Evolutionary conservation across 768 basidiomycete species (phyloP), one percentile per base, ranked within the genome.

Genomic region (Cantharellus anzutake): DNA sequence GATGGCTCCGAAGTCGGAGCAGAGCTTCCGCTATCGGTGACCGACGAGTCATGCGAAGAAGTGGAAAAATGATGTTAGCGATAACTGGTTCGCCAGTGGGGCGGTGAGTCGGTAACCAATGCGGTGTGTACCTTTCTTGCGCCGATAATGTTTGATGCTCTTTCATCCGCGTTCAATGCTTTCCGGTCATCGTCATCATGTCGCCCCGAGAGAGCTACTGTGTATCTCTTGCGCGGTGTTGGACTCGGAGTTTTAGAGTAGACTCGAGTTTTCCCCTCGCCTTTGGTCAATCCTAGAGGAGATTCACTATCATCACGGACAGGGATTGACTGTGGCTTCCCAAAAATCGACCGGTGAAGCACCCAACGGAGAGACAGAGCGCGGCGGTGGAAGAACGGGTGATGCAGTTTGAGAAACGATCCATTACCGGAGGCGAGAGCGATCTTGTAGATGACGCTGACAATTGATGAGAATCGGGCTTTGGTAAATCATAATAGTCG

Each of bases 121-220:
- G 44, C 44, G 11, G 44, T 48, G 44, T 48, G 44, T 7, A 48
- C 44, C 20, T 48, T 48, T 7, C 44, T 7, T 48, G 44, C 44
- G 20, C 44, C 44, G 20, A 48, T 48, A 20, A 48, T 48, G 20
- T 7, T 48, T 20, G 7, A 7, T 7, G 11, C 11, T 20, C 20
- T 20, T 7, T 7, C 7, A 7, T 48, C 44, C 20, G 11, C 11
- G 44, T 48, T 20, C 7, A 48, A 20, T 7, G 20, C 44, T 20
- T 20, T 48, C 44, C 44, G 44, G 44, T 48, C 44, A 14, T 7
- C 52, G 52, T 37, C 52, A 7, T 55, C 52, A 5, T 11, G 52
- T 0, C 85, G 82, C 2, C 79, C 83, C 5, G 86, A 86, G 0
- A 91, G 75, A 0, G 88, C 87, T 40, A 90, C 87, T 0, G 88